A percentile compares a stretch with the other conserved stretches of the same genome.
phyloP scores from a whole-genome alignment of 192 early-diverging fungal species.

The Coemansia sp. region DNA sequence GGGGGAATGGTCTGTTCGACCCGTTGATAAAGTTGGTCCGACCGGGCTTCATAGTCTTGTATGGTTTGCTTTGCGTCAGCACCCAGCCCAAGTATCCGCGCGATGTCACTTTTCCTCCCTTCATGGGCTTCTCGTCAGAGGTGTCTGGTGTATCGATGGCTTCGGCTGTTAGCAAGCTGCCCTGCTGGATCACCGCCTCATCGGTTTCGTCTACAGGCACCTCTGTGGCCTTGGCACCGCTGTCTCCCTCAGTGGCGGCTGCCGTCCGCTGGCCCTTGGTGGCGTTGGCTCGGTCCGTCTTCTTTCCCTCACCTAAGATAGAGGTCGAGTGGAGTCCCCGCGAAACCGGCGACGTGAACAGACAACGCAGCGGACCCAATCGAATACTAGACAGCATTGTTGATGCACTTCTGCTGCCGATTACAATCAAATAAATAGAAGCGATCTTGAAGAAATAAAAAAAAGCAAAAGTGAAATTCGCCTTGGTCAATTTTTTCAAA shows the following conservation, averaged over 20 bases:
- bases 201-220: background rate
- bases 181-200: background rate
- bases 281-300: background rate
- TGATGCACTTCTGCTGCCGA: background rate
- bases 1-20: constrained; percentile 70
- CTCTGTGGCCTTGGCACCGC: background rate
- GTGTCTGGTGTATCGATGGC: background rate
- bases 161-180: background rate
- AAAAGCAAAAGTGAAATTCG: constrained; percentile 1
- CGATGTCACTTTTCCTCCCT: constrained; percentile 1
- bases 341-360: constrained; percentile 5
- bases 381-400: constrained; percentile 24
- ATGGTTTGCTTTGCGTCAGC: constrained; percentile 11
- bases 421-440: constrained; percentile 1
- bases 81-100: constrained; percentile 41
- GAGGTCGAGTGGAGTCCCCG: constrained; percentile 18
- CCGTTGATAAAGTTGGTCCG: constrained; percentile 31
- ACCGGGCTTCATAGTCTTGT: constrained; percentile 18
- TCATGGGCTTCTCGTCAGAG: background rate
- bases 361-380: constrained; percentile 7
- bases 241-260: background rate
- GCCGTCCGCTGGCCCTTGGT: background rate
- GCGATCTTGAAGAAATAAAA: background rate
- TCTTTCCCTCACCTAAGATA: constrained; percentile 1
- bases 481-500: background rate